Base-by-base conservation (phyloP, 805 yeast species). In the Lipomyces starkeyi region DNA sequence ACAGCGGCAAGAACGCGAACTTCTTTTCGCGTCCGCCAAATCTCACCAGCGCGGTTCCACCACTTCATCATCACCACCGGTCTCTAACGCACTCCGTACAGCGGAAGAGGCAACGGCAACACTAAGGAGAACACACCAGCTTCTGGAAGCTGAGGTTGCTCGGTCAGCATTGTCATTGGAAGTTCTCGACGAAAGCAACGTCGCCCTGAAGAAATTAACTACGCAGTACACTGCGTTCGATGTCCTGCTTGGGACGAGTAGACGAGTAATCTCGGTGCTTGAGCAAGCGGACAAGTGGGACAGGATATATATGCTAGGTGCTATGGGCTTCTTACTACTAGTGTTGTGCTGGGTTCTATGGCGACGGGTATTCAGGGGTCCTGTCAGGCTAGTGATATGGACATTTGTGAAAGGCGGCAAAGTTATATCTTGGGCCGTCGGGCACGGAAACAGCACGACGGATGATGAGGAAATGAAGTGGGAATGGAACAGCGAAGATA, bases 281-380 rank as follows among this genome's bases (percentile, higher is more conserved):
- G 82, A 80, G 65, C 77, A 78, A 68, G 82, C 84, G 14, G 83
- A 81, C 61, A 68, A 72, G 34, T 72, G 78, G 77, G 83, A 81
- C 63, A 70, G 82, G 3, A 68, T 76, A 5, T 68, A 73, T 53
- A 80, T 81, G 83, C 73, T 76, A 56, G 74, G 75, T 20, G 71
- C 81, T 11, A 66, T 81, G 65, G 76, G 78, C n/a, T 79, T 81
- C 63, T 69, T 81, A 59, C 80, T 75, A 0, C 65, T 73, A 2
- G 81, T 78, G 11, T 62, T 81, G 53, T 47, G 65, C 7, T 81
- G 81, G 79, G 74, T 81, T 37, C 59, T 81, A 3, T 81, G 80
- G 76, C 69, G 83, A 56, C 73, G 83, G 2, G 74, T 81, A 13
- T 65, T 81, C 20, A 74, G 74, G 68, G 76, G 77, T 5, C 84